Evolutionary conservation across 257 asterid genomes (phyloP), one percentile per base, ranked within the genome.

Genomic region (Solanum corneliomulleri): DNA sequence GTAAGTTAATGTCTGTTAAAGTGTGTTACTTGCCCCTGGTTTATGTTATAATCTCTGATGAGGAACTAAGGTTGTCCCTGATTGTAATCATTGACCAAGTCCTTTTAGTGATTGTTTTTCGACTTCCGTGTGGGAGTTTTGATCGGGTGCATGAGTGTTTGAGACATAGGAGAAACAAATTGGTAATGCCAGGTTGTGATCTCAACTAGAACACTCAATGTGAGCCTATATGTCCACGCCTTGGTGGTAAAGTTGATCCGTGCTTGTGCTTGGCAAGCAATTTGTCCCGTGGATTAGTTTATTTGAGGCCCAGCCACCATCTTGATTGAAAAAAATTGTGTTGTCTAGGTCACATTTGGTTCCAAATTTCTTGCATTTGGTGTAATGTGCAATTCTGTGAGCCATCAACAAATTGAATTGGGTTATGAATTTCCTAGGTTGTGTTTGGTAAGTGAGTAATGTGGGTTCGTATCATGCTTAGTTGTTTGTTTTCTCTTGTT

Each of bases 1-100:
- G 52, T 11, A 11, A 11, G 31, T 74, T 74, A 89, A 89, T 89
- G 90, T 89, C 86, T 41, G 35, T 76, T 12, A 9, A 44, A 78
- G 84, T 78, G 84, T 45, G 15, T 78, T 76, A 14, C 23, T 56
- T 56, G 11, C 23, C 29, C 83, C 60, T 76, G 60, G 60, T 76
- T 78, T 78, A 78, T 39, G 84, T n/a, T 44, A 25, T 25, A n/a
- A 10, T 56, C 33, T 75, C 47, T 39, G 52, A 39, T 47, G 35
- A 41, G 23, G 82, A 75, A 75, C 58, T 75, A 75, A 74, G 82
- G 58, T 41, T 76, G 83, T 20, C 58, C 37, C 20, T 23, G 35
- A 76, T 70, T 70, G 37, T 42, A 45, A n/a, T 41, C 21, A 42
- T 76, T 76, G 37, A 42, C 13, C 83, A 37, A 72, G 29, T 72